phyloP scores from a whole-genome alignment of 129 eudicot genomes.

The sunflower (Helianthus annuus) region HanXRQr2.0-SUNRISE NC_035437.2:11491794-11492293 shows the following conservation, averaged over 20 bases:
- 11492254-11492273: no score
- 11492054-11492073: slow-evolving; percentile 83
- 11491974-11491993: slow-evolving; percentile 44
- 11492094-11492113: slow-evolving; percentile 85
- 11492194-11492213: slow-evolving; percentile 78
- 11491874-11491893: slow-evolving; percentile 79
- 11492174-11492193: slow-evolving; percentile 81
- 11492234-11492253: no score
- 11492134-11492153: slow-evolving; percentile 88
- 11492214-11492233: slow-evolving; percentile 40
- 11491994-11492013: neutral
- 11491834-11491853: neutral
- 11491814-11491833: neutral
- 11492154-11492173: slow-evolving; percentile 69
- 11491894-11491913: slow-evolving; percentile 71
- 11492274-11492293: no score
- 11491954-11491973: slow-evolving; percentile 73
- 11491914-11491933: slow-evolving; percentile 69
- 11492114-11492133: slow-evolving; percentile 63
- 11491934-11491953: slow-evolving; percentile 87
- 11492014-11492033: no score
- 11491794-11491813: neutral
- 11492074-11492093: slow-evolving; percentile 76
- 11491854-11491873: slow-evolving; percentile 58
- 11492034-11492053: slow-evolving; percentile 52